Conservation (phyloP, 1,284 basidiomycete species). For the Pyrrhoderma lamaoense region DNA sequence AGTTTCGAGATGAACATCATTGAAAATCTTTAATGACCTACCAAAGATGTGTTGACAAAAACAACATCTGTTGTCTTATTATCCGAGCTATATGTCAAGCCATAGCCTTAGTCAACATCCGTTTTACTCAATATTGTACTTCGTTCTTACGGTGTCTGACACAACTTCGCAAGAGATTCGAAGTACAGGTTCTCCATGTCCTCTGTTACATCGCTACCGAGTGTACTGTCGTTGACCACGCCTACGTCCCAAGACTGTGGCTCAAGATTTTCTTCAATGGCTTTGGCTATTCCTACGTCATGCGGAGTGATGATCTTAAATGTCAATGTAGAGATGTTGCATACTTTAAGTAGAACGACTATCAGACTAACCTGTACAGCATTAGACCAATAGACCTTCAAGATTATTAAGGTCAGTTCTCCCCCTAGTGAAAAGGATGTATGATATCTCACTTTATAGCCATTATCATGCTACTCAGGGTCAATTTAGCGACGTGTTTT, state of each 20-base stretch:
- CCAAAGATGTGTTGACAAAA: conserved; percentile 77
- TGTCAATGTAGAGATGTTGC: no score
- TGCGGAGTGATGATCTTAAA: conserved; percentile 84
- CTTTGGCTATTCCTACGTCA: conserved; percentile 62
- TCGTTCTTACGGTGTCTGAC: conserved; percentile 38
- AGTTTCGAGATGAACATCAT: no score
- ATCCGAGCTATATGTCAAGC: neutral
- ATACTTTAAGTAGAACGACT: neutral
- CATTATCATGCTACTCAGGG: conserved; percentile 65
- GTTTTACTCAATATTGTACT: no score
- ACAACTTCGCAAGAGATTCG: conserved; percentile 35
- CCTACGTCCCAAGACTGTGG: conserved; percentile 44
- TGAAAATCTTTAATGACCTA: neutral
- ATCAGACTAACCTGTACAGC: conserved; percentile 57
- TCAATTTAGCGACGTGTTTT: neutral
- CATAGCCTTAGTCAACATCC: neutral
- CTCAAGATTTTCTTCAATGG: conserved; percentile 56
- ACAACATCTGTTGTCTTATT: conserved; percentile 24
- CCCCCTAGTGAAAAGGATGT: neutral
- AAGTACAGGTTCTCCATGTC: conserved; percentile 59
- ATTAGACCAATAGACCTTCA: conserved; percentile 79
- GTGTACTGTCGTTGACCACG: conserved; percentile 30
- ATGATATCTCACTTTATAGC: conserved; percentile 57
- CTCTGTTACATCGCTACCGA: conserved; percentile 50
- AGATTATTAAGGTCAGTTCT: neutral